Evolutionary conservation across 208 protist species (phyloP).

Genomic region (Leishmania mexicana): DNA sequence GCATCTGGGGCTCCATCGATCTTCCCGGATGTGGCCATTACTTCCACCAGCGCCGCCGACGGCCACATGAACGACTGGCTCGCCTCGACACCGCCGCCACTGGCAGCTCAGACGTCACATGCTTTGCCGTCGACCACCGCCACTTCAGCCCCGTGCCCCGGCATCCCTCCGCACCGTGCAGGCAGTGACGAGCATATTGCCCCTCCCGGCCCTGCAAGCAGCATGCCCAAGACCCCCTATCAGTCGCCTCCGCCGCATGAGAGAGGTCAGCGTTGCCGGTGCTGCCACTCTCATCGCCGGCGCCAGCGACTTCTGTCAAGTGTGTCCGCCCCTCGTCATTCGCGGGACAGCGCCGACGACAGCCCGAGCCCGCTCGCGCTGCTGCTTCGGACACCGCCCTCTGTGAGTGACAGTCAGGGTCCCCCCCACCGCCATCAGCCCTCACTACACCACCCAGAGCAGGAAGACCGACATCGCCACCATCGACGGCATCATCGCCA

Average conservation of each 20-base stretch:
- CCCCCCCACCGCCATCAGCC: not conserved
- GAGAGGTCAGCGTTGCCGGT: not conserved
- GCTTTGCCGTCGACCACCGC: not conserved
- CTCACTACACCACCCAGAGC: not conserved
- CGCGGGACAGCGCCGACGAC: not conserved
- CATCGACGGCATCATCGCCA: not conserved
- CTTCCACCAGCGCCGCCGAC: not conserved
- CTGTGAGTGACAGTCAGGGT: not conserved
- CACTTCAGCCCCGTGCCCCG: not conserved
- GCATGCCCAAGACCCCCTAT: not conserved
- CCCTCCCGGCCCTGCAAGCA: not conserved
- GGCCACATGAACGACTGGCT: not conserved
- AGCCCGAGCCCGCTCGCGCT: conserved; percentile 3
- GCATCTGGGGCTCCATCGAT: conserved; percentile 15
- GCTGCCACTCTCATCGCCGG: not conserved
- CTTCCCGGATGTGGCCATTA: conserved; percentile 15
- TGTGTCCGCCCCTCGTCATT: not conserved
- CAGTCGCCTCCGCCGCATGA: not conserved
- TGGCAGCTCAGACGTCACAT: not conserved
- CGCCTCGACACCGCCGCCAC: not conserved
- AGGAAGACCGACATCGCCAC: not conserved
- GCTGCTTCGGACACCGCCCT: not conserved
- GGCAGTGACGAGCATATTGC: not conserved
- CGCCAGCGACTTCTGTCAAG: not conserved
- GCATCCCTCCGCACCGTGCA: not conserved